Evolutionary conservation across 495 filamentous ascomycete genomes (phyloP).

Genomic region (Parachaetomium inaequale): DNA sequence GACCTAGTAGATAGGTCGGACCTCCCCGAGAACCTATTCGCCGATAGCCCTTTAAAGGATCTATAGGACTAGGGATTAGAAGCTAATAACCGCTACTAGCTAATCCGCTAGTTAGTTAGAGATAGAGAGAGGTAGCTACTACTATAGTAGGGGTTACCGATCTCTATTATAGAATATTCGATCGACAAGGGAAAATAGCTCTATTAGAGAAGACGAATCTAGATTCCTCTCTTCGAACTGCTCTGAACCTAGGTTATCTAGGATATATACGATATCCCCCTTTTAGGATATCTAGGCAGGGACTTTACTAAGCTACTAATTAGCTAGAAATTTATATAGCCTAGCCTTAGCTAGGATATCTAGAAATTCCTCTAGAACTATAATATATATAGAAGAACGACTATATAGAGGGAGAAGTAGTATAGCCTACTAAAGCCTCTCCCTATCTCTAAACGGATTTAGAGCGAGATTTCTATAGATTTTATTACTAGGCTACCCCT

Average conservation of each 20-base stretch:
- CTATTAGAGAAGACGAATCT: not conserved
- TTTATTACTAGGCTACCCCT: not conserved
- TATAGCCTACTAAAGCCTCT: not conserved
- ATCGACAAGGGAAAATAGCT: constrained; percentile 2
- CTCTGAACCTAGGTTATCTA: not conserved
- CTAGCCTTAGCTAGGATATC: not conserved
- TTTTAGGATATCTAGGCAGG: not conserved
- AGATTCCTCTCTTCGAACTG: not conserved
- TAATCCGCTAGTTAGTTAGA: not conserved
- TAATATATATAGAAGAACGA: not conserved
- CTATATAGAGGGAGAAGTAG: not conserved
- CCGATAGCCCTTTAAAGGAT: not conserved
- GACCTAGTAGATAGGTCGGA: not conserved
- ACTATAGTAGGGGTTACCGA: not conserved
- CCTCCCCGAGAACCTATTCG: not conserved
- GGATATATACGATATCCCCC: not conserved
- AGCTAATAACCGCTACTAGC: constrained; percentile 7
- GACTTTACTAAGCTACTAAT: not conserved
- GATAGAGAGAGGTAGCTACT: not conserved
- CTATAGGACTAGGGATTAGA: not conserved
- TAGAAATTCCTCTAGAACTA: constrained; percentile 1
- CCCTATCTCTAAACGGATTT: not conserved
- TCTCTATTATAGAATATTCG: constrained; percentile 1
- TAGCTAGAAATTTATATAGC: not conserved
- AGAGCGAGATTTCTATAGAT: not conserved